phyloP scores from a whole-genome alignment of 129 eudicot species.

The Flaveria trinervia region DNA sequence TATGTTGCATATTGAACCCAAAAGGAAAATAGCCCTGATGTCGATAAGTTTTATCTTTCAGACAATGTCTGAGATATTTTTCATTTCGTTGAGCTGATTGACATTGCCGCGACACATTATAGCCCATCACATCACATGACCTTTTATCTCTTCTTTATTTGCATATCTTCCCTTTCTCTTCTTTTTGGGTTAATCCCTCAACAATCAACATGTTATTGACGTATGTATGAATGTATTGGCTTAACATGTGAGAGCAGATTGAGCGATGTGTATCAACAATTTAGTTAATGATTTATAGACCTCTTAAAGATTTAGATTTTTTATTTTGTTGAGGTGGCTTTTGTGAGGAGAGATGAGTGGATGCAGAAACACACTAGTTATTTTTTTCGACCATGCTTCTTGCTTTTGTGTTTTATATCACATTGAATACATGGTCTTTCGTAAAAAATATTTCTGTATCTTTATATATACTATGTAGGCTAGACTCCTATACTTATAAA shows the following conservation, averaged over 20 bases:
- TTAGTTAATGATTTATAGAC: neutral
- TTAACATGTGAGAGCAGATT: neutral
- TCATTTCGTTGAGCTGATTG: neutral
- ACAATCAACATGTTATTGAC: neutral
- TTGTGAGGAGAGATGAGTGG: too few relatives aligned
- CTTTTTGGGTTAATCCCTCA: neutral
- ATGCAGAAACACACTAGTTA: too few relatives aligned
- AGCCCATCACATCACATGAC: neutral
- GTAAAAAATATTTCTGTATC: too few relatives aligned
- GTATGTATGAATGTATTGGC: neutral
- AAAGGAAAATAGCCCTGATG: neutral
- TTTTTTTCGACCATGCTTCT: too few relatives aligned
- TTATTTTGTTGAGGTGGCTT: too few relatives aligned
- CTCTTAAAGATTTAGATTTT: neutral
- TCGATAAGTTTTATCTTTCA: neutral
- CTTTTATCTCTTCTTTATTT: neutral
- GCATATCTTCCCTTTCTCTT: neutral
- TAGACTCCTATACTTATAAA: too few relatives aligned
- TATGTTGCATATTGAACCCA: neutral
- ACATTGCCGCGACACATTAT: neutral
- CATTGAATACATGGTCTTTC: too few relatives aligned
- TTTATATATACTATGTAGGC: too few relatives aligned
- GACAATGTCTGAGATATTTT: conserved; percentile 4
- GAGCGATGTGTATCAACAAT: neutral
- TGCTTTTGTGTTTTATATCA: too few relatives aligned